Evolutionary conservation across 352 stramenopile genomes (phyloP).

Genomic region (Globisporangium splendens): DNA sequence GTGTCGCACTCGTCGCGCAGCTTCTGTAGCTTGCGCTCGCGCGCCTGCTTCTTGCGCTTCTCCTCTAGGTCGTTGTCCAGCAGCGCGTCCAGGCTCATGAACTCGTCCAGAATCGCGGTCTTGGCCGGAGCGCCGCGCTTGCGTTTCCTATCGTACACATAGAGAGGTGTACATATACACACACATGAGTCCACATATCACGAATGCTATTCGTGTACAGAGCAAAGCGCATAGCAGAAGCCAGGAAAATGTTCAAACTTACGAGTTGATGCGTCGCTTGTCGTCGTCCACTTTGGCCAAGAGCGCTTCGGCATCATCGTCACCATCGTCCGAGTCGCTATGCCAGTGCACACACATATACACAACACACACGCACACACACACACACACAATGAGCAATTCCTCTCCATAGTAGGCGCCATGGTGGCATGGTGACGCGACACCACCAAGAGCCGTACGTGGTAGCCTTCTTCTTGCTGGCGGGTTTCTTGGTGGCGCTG

Average conservation of each 20-base stretch:
- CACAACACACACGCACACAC: not conserved
- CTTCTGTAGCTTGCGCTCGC: constrained; percentile 47
- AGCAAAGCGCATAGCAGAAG: too few species aligned
- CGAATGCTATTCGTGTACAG: not conserved
- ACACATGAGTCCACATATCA: not conserved
- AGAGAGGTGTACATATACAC: not conserved
- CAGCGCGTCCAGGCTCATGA: constrained; percentile 73
- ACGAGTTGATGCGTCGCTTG: constrained; percentile 31
- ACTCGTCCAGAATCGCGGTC: constrained; percentile 50
- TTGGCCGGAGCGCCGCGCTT: constrained; percentile 20
- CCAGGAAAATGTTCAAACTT: not conserved
- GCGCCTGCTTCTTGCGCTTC: constrained; percentile 54
- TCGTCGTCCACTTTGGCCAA: constrained; percentile 42
- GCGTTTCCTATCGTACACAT: constrained; percentile 21
- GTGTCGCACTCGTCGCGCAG: constrained; percentile 51
- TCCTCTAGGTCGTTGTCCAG: constrained; percentile 55
- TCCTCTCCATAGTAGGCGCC: too few species aligned
- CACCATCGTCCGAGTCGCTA: constrained; percentile 17
- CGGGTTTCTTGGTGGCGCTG: not conserved
- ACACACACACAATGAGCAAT: not conserved
- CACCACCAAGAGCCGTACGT: not conserved
- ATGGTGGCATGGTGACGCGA: too few species aligned
- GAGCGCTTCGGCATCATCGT: constrained; percentile 32
- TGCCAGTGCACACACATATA: not conserved
- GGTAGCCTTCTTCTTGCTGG: constrained; percentile 4